Evolutionary conservation across 208 protist species (phyloP).

Genomic region (Trypanosoma congolense): DNA sequence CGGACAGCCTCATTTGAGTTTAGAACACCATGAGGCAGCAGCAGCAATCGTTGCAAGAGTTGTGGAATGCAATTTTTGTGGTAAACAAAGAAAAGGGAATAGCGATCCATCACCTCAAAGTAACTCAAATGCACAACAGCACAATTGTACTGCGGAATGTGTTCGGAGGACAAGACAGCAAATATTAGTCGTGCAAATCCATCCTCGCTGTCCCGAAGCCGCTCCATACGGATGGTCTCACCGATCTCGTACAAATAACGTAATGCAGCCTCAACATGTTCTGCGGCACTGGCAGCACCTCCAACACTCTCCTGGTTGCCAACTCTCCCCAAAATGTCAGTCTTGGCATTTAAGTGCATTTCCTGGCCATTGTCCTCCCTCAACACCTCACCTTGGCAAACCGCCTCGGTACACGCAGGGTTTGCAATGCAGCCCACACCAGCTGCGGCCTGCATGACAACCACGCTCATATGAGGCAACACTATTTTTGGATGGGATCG

Average conservation of each 20-base stretch:
- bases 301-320: constrained; percentile 1
- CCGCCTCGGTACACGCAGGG: constrained; percentile 2
- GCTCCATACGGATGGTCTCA: constrained; percentile 52
- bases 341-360: background rate
- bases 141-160: constrained; percentile 21
- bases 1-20: constrained; percentile 54
- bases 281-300: constrained; percentile 4
- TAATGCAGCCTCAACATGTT: constrained; percentile 58
- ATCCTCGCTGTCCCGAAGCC: constrained; percentile 30
- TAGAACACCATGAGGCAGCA: constrained; percentile 58
- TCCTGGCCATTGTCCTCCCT: background rate
- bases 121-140: constrained; percentile 61
- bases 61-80: constrained; percentile 46
- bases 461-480: constrained; percentile 32
- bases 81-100: constrained; percentile 62
- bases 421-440: constrained; percentile 12
- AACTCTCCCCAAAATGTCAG: constrained; percentile 3
- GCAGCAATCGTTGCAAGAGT: constrained; percentile 62
- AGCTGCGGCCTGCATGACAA: constrained; percentile 15
- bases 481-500: constrained; percentile 46
- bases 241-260: constrained; percentile 77
- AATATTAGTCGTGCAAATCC: constrained; percentile 42
- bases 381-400: background rate
- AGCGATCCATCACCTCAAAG: constrained; percentile 76
- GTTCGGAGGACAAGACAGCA: constrained; percentile 40